Conservation (phyloP, 2,329 filamentous ascomycete species). For the Onygena corvina region DNA sequence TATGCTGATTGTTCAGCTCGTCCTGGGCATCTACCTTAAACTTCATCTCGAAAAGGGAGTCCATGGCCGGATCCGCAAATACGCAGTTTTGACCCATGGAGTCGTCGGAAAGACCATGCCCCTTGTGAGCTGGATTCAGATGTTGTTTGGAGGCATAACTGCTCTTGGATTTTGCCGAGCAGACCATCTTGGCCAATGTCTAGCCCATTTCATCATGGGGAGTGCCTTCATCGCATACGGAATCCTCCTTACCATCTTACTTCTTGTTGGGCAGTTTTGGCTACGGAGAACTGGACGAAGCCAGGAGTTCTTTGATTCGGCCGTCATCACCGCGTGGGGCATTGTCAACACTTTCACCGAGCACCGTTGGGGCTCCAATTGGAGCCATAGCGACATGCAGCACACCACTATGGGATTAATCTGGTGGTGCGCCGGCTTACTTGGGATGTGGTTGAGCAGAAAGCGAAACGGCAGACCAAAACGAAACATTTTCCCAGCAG, state of each 20-base stretch:
- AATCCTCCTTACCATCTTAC: slow-evolving; percentile 69
- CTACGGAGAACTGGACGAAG: slow-evolving; percentile 68
- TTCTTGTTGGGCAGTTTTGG: slow-evolving; percentile 83
- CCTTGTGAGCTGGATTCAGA: slow-evolving; percentile 77
- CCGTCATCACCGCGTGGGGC: slow-evolving; percentile 86
- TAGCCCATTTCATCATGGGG: slow-evolving; percentile 98
- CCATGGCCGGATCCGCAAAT: slow-evolving; percentile 61
- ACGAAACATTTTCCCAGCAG: slow-evolving; percentile 82
- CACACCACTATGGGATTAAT: slow-evolving; percentile 99
- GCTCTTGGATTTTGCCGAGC: slow-evolving; percentile 82
- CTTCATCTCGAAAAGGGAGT: slow-evolving; percentile 78
- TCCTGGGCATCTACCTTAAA: slow-evolving; percentile 74
- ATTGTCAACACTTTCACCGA: slow-evolving; percentile 98
- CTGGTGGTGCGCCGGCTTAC: slow-evolving; percentile 90
- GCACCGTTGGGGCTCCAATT: slow-evolving; percentile 79
- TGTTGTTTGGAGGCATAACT: slow-evolving; percentile 92
- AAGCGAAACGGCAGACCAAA: slow-evolving; percentile 74
- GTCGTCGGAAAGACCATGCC: slow-evolving; percentile 80
- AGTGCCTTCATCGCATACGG: slow-evolving; percentile 92
- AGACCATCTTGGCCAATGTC: slow-evolving; percentile 83
- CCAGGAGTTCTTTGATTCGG: slow-evolving; percentile 92
- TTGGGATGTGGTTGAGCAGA: slow-evolving; percentile 83
- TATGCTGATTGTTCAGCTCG: slow-evolving; percentile 62
- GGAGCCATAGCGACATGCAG: slow-evolving; percentile 90
- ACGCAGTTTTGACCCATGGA: slow-evolving; percentile 62